Conservation (phyloP, 371 early-diverging fungal species). For the Saksenaea oblongispora region DNA sequence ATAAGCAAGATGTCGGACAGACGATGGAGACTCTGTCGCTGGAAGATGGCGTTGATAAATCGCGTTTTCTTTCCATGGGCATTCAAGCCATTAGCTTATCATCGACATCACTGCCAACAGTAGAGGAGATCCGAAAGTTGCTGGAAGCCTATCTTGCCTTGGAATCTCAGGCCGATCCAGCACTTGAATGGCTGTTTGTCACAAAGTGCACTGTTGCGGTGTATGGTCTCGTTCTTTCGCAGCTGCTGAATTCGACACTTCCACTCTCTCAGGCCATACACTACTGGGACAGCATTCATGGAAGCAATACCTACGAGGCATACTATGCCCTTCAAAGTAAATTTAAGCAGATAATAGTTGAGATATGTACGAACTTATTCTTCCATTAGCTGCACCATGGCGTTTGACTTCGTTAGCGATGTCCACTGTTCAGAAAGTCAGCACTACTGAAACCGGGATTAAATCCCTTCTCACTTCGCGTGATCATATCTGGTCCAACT, state of each 20-base stretch:
- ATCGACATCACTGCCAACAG: slow-evolving; percentile 12
- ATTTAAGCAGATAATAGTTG: background rate
- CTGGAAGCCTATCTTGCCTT: slow-evolving; percentile 19
- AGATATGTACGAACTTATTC: background rate
- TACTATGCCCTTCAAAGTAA: slow-evolving; percentile 67
- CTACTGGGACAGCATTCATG: slow-evolving; percentile 70
- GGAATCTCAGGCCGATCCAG: slow-evolving; percentile 10
- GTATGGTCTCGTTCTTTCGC: slow-evolving; percentile 63
- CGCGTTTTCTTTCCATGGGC: slow-evolving; percentile 30
- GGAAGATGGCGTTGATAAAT: slow-evolving; percentile 12
- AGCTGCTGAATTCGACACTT: slow-evolving; percentile 62
- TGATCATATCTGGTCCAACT: slow-evolving; percentile 27
- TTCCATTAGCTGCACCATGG: slow-evolving; percentile 43
- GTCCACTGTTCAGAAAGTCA: slow-evolving; percentile 16
- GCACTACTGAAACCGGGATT: slow-evolving; percentile 19
- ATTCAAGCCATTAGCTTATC: slow-evolving; percentile 33
- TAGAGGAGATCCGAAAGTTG: slow-evolving; percentile 21
- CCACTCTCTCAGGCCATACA: slow-evolving; percentile 66
- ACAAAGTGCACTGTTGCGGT: slow-evolving; percentile 60
- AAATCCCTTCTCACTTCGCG: slow-evolving; percentile 21
- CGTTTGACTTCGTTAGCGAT: slow-evolving; percentile 39
- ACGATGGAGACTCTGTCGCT: slow-evolving; percentile 8
- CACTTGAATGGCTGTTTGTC: slow-evolving; percentile 55
- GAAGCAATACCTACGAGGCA: slow-evolving; percentile 42
- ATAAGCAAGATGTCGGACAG: slow-evolving; percentile 7